Percentiles rank a stretch among this genome's conserved stretches.
Conservation (phyloP, 148 eudicot species). For the Chenopodium formosanum region DNA sequence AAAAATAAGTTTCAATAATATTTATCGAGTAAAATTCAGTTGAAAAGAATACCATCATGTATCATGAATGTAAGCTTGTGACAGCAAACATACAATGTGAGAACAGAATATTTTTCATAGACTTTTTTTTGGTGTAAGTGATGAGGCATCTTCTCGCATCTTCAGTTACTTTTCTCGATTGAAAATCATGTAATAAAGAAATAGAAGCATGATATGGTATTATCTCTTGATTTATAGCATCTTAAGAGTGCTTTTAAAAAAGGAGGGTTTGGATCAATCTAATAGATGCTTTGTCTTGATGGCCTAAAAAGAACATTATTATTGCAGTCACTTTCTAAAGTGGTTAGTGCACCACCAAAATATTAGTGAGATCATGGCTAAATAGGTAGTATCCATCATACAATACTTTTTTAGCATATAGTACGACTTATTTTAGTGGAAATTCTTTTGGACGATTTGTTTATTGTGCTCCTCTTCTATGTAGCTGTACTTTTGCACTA, state of each 20-base stretch:
- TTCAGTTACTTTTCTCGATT: slow-evolving; percentile 5
- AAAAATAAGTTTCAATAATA: too few relatives aligned
- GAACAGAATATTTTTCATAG: slow-evolving; percentile 11
- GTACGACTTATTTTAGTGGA: not conserved
- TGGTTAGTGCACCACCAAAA: slow-evolving; percentile 15
- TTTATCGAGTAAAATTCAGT: too few relatives aligned
- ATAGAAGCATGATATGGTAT: not conserved
- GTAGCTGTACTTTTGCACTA: not conserved
- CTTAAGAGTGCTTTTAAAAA: not conserved
- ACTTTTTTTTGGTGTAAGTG: slow-evolving; percentile 16
- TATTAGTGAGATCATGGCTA: not conserved
- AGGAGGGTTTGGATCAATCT: slow-evolving; percentile 23
- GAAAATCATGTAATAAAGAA: slow-evolving; percentile 1
- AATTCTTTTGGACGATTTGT: too few relatives aligned
- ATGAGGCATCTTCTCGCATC: slow-evolving; percentile 29
- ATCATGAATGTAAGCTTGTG: not conserved
- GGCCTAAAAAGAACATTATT: not conserved
- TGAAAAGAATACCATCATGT: too few relatives aligned
- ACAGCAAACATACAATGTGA: slow-evolving; percentile 10
- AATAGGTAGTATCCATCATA: not conserved
- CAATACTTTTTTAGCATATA: too few relatives aligned
- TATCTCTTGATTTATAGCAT: slow-evolving; percentile 2
- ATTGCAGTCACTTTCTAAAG: slow-evolving; percentile 20
- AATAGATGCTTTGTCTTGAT: slow-evolving; percentile 15
- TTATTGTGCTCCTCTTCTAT: not conserved